Percentiles rank a stretch among this genome's conserved stretches.
phyloP scores from a whole-genome alignment of 768 basidiomycete species.

The Tulasnella sp. region DNA sequence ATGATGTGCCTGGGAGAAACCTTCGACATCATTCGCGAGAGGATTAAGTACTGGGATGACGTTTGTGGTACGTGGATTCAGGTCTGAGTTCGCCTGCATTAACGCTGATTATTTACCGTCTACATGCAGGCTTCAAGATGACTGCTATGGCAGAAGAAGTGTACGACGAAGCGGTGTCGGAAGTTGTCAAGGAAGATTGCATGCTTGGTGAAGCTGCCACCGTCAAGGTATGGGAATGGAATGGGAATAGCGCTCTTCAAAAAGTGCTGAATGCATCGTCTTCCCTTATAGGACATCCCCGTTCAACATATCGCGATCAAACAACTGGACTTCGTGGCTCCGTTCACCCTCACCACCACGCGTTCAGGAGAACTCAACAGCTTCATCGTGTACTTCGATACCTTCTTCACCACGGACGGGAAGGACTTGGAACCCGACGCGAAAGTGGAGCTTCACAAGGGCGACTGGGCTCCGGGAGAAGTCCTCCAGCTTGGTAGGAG shows the following conservation, averaged over 20 bases:
- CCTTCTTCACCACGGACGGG: slow-evolving; percentile 66
- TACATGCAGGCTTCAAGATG: slow-evolving; percentile 67
- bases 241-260: not conserved
- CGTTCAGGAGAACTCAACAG: slow-evolving; percentile 47
- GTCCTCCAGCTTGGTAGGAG: slow-evolving; percentile 13
- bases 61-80: slow-evolving; percentile 56
- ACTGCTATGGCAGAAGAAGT: slow-evolving; percentile 65
- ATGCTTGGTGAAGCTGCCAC: slow-evolving; percentile 50
- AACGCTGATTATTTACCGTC: not conserved
- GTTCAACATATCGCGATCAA: slow-evolving; percentile 49
- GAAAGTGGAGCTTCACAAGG: slow-evolving; percentile 29
- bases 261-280: not conserved
- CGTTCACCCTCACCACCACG: slow-evolving; percentile 59
- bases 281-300: slow-evolving; percentile 54
- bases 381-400: slow-evolving; percentile 89
- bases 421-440: slow-evolving; percentile 41
- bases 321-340: slow-evolving; percentile 67
- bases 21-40: slow-evolving; percentile 62
- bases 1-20: slow-evolving; percentile 75
- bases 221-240: slow-evolving; percentile 45
- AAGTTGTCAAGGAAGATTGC: slow-evolving; percentile 56
- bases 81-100: not conserved
- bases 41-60: slow-evolving; percentile 80
- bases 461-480: slow-evolving; percentile 19
- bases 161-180: slow-evolving; percentile 74